Evolutionary conservation across 371 early-diverging fungal species (phyloP), one percentile per base, ranked within the genome.

Genomic region (Lichtheimia corymbifera): DNA sequence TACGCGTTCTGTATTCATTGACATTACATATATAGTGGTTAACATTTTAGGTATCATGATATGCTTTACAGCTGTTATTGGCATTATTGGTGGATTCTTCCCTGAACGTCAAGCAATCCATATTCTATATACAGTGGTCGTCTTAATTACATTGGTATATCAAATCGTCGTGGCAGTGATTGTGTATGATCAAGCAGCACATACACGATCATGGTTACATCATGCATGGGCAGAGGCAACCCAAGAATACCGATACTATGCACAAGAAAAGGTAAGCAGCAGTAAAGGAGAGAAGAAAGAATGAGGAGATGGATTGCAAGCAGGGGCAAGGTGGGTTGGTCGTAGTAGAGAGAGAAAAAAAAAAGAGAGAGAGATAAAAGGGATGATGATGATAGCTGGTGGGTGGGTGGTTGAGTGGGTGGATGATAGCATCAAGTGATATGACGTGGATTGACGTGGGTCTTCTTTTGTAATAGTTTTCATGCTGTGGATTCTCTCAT

Each of bases 31-130:
- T 2, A 18, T 58, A 77, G 78, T 77, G 78, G 54, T 77, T 17
- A 72, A 67, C 40, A 72, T 77, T 28, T 50, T 77, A 18, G 78
- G 78, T 13, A 53, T 77, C 12, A 72, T 77, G 20, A 51, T 77
- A 22, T 42, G 71, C 3, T 77, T 77, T 59, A 68, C 71, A 15
- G 70, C 78, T 28, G 50, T 68, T 0, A 65, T 74, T 44, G 78
- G 78, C 12, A 62, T 73, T 30, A 22, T 77, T 24, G 73, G 71
- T 18, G 69, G 69, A 9, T 74, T 72, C 28, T 73, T 52, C 43
- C 53, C 56, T 18, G 63, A 74, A 25, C 63, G 70, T 50, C 68
- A 61, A 43, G 62, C 64, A 15, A 64, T 77, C 22, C 75, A 74
- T 59, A 58, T 77, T 14, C 44, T 77, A 17, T 74, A 72, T 50